A percentile compares a stretch with the other conserved stretches of the same genome.
Evolutionary conservation across 192 early-diverging fungal species (phyloP).

Genomic region (Rhizophagus sp.): DNA sequence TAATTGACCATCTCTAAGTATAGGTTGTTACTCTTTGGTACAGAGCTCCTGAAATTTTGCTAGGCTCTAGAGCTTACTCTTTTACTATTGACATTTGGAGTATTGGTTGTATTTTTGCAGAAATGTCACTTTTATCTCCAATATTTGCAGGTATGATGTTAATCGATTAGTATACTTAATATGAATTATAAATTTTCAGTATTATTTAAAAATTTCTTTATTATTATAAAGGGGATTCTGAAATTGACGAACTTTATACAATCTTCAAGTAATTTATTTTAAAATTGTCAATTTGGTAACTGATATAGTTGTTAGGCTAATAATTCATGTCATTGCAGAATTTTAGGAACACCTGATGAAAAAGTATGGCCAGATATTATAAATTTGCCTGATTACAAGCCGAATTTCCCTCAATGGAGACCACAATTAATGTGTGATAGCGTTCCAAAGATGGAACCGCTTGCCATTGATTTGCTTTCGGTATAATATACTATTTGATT

Average conservation of each 20-base stretch:
- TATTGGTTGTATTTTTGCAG: slow-evolving; percentile 96
- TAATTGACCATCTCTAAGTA: neutral
- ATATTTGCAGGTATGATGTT: slow-evolving; percentile 75
- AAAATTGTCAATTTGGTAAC: slow-evolving; percentile 81
- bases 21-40: slow-evolving; percentile 93
- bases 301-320: slow-evolving; percentile 33
- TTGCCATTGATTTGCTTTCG: slow-evolving; percentile 64
- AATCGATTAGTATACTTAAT: neutral
- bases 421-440: slow-evolving; percentile 58
- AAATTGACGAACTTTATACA: slow-evolving; percentile 88
- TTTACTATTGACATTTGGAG: slow-evolving; percentile 98
- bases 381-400: slow-evolving; percentile 47
- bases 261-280: slow-evolving; percentile 66
- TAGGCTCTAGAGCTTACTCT: slow-evolving; percentile 87
- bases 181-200: neutral
- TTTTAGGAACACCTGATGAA: slow-evolving; percentile 75
- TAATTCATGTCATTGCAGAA: slow-evolving; percentile 20
- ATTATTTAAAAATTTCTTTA: neutral
- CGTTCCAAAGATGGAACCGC: slow-evolving; percentile 67
- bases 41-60: slow-evolving; percentile 90
- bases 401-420: slow-evolving; percentile 58
- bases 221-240: slow-evolving; percentile 63
- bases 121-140: slow-evolving; percentile 78
- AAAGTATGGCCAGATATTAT: slow-evolving; percentile 60
- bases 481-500: neutral